Conservation (phyloP, 495 filamentous ascomycete genomes). For the Neurospora sp. region DNA sequence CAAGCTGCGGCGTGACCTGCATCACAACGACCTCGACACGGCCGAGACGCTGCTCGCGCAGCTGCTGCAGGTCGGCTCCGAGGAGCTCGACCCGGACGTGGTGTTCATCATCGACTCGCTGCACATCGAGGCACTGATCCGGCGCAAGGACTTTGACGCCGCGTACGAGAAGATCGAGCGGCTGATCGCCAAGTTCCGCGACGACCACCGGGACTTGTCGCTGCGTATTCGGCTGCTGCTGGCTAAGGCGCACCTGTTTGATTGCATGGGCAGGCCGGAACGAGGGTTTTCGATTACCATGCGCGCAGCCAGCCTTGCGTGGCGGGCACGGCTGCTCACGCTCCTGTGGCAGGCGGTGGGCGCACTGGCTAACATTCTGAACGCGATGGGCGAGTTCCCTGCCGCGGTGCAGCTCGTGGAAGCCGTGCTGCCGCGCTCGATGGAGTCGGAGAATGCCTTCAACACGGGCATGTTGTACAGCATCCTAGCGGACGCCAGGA, state of each 20-base stretch:
- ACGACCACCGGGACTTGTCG: slow-evolving; percentile 63
- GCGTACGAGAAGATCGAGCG: slow-evolving; percentile 62
- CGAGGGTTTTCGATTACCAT: slow-evolving; percentile 77
- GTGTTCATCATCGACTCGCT: slow-evolving; percentile 57
- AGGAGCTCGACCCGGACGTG: slow-evolving; percentile 56
- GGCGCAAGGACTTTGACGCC: slow-evolving; percentile 47
- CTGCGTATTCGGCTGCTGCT: slow-evolving; percentile 66
- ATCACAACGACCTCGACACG: slow-evolving; percentile 57
- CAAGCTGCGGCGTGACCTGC: slow-evolving; percentile 59
- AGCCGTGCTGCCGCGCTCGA: slow-evolving; percentile 68
- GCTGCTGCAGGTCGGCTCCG: slow-evolving; percentile 36
- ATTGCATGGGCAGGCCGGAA: slow-evolving; percentile 58
- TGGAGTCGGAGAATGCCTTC: slow-evolving; percentile 61
- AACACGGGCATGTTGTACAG: slow-evolving; percentile 61
- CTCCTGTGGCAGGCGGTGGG: slow-evolving; percentile 70
- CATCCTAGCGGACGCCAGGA: slow-evolving; percentile 69
- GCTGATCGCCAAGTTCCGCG: slow-evolving; percentile 51
- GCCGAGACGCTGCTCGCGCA: slow-evolving; percentile 57
- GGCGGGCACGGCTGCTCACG: slow-evolving; percentile 59
- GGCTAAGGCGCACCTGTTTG: slow-evolving; percentile 65
- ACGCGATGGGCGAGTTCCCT: slow-evolving; percentile 63
- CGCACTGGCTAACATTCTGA: slow-evolving; percentile 57
- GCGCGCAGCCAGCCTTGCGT: slow-evolving; percentile 67
- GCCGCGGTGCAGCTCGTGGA: slow-evolving; percentile 57
- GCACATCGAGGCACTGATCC: slow-evolving; percentile 61